Percentiles rank a stretch among this genome's conserved stretches.
Evolutionary conservation across 371 early-diverging fungal species (phyloP).

Genomic region (Synchytrium microbalum): DNA sequence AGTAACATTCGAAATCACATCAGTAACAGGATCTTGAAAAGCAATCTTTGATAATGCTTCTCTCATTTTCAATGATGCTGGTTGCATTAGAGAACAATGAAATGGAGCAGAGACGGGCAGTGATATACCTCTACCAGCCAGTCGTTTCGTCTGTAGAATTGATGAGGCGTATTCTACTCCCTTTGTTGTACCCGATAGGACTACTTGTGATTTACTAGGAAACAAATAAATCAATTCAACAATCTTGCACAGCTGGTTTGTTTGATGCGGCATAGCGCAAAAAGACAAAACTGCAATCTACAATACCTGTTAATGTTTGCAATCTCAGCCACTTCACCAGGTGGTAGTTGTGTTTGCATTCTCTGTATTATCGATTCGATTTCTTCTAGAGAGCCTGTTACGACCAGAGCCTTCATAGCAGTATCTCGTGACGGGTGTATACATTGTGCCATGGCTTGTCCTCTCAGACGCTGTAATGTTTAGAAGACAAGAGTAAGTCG

Average conservation of each 20-base stretch:
- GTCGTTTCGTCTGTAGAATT: conserved; percentile 61
- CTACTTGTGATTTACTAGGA: conserved; percentile 65
- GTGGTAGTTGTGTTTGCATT: conserved; percentile 49
- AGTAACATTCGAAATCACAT: conserved; percentile 87
- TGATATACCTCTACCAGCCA: conserved; percentile 79
- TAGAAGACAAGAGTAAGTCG: neutral
- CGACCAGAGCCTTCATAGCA: conserved; percentile 82
- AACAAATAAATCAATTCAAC: too few relatives aligned
- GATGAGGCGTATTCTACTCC: conserved; percentile 83
- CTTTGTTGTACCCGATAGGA: conserved; percentile 78
- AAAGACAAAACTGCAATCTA: too few relatives aligned
- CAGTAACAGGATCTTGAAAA: conserved; percentile 58
- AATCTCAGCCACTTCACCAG: conserved; percentile 65
- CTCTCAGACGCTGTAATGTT: conserved; percentile 53
- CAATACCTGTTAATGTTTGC: conserved; percentile 78
- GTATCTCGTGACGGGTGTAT: conserved; percentile 53
- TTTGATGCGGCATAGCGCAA: too few relatives aligned
- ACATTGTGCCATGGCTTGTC: conserved; percentile 79
- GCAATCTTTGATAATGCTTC: conserved; percentile 54
- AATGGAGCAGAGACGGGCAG: conserved; percentile 95
- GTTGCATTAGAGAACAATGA: conserved; percentile 83
- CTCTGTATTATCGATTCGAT: conserved; percentile 55
- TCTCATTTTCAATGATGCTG: conserved; percentile 71
- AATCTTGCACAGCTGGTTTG: too few relatives aligned
- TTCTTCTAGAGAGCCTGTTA: conserved; percentile 63